Base-by-base conservation (phyloP, 805 yeast genomes). In the Vanderwaltozyma tropicalis region DNA sequence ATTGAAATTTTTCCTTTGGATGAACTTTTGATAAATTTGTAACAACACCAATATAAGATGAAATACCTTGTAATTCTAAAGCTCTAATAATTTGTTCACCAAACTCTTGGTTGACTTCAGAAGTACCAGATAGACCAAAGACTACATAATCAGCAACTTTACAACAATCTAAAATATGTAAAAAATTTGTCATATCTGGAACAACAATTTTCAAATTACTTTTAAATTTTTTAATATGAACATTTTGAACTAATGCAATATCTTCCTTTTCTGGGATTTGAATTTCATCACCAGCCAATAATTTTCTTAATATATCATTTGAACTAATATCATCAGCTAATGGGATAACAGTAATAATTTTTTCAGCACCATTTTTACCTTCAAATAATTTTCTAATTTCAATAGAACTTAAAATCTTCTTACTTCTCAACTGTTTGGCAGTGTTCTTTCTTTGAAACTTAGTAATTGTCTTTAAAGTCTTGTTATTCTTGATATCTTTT, bases 81-180 rank as follows among this genome's bases (percentile, higher is more conserved):
- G 95, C 84, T 61, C 97, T 76, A 40, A 92, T 68, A 21, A 88
- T 76, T 52, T 85, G 88, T 62, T 92, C 98, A 34, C 97, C 97
- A 49, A 76, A 73, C 28, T 70, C 71, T 32, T 69, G 67, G 47
- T 80, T 87, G 37, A 89, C 89, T 63, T 92, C 97, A 34, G 77
- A 73, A 15, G 74, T 66, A 7, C 95, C 95, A 40, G 95, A 85
- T 30, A 92, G 65, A n/a, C 88, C 94, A 58, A 92, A 82, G 1
- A 94, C 64, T 3, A 87, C 92, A 54, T 76, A 86, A 64, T 92
- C 98, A 0, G 97, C 79, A 5, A 84, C 75, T 53, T 84, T 84
- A 15, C 94, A 85, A 25, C 94, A 81, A 62, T 92, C 96, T 40
- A 92, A 57, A 24, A 92, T 69, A 15, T 81, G 66, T 27, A 84